Percentiles rank a stretch among this genome's conserved stretches.
Evolutionary conservation across 2,329 filamentous ascomycete species (phyloP).

Genomic region (Thelonectria blattea): DNA sequence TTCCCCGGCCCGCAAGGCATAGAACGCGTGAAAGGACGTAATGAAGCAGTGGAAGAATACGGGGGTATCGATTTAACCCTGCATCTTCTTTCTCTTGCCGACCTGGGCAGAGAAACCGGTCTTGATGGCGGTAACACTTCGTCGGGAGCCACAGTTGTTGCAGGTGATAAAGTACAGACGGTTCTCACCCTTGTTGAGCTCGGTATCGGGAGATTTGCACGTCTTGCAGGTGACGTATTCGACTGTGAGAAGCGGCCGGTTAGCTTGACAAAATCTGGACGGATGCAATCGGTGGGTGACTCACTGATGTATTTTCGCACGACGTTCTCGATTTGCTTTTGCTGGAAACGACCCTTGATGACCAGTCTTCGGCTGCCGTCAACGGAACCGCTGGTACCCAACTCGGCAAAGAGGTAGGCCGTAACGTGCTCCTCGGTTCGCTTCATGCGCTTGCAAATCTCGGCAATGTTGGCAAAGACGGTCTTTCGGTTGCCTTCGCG

Average conservation of each 20-base stretch:
- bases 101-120: slow-evolving; percentile 99
- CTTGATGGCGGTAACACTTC: slow-evolving; percentile 97
- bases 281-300: slow-evolving; percentile 41
- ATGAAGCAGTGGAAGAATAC: slow-evolving; percentile 1
- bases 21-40: slow-evolving; percentile 13
- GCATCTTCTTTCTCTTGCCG: slow-evolving; percentile 96
- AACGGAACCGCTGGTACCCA: slow-evolving; percentile 95
- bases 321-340: slow-evolving; percentile 99
- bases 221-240: slow-evolving; percentile 99
- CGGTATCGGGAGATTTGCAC: slow-evolving; percentile 91
- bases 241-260: slow-evolving; percentile 54
- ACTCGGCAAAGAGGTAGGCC: slow-evolving; percentile 94
- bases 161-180: slow-evolving; percentile 98
- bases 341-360: slow-evolving; percentile 99
- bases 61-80: slow-evolving; percentile 64
- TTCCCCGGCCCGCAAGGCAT: slow-evolving; percentile 6
- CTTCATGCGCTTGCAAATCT: slow-evolving; percentile 99
- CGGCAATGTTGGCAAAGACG: slow-evolving; percentile 98
- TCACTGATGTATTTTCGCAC: slow-evolving; percentile 91
- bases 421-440: slow-evolving; percentile 97
- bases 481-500: slow-evolving; percentile 99
- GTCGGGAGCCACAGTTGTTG: slow-evolving; percentile 80
- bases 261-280: slow-evolving; percentile 31
- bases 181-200: slow-evolving; percentile 98
- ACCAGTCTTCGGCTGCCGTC: slow-evolving; percentile 92